Base-by-base conservation (phyloP, 495 filamentous ascomycete genomes). In the Penicillium cataractarum region DNA sequence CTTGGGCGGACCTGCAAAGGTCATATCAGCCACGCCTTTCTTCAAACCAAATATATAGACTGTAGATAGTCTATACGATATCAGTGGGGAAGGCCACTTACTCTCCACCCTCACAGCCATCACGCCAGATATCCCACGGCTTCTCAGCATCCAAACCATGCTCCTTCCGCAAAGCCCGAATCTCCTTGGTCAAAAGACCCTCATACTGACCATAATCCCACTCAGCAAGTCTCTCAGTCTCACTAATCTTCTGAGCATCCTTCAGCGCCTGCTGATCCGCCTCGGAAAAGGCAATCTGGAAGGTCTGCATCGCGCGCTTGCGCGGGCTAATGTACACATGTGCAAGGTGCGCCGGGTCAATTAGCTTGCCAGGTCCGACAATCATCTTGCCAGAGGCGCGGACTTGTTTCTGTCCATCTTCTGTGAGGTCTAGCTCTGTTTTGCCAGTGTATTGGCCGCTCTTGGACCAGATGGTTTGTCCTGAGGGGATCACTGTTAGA, bases 181-280 rank as follows among this genome's bases (percentile, higher is more conserved):
- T 96, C 67, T 90, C 74, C 6, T 82, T 71, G 7, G 81, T 86
- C 26, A 87, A 86, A 63, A 93, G 78, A 7, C 93, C 93, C 71
- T 97, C 93, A 67, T 96, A 97, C 65, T 86, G 80, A 21, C 93
- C 93, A 65, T 97, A 97, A 64, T 90, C 89, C 92, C 92, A 97
- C 69, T 96, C 92, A 2, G 87, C 80, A 31, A 96, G 82, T 29
- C 87, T 80, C 49, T 90, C 84, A 0, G 87, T 90, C 32, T 87
- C 77, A 52, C 83, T 75, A 15, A 92, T 80, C 44, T 60, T 78
- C 49, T 63, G 74, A 74, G 62, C 62, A 15, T 63, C 66, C 0
- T 49, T 63, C 26, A 71, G 58, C 1, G 54, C 33, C 27, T 72
- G 55, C 35, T 58, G 63, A 12, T 76, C 74, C n/a, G 72, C 76